These are phyloP conservation scores for Psilocybe sp. DNA, from an alignment of 768 basidiomycete species.

Conservation along the genomic window DNA sequence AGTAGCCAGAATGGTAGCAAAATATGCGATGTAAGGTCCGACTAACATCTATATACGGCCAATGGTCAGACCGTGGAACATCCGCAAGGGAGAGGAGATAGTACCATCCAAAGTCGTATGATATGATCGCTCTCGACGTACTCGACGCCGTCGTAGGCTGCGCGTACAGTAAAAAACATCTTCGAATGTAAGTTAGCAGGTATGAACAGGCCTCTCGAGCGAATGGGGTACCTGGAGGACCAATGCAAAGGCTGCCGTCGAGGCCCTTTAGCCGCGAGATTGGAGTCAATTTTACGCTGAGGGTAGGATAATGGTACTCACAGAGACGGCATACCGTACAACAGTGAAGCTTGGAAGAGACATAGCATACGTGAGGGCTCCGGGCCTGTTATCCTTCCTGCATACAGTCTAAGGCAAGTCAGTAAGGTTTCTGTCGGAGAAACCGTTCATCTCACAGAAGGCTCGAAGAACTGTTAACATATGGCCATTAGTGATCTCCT, in stretches of 20 bases:
- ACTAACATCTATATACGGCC: slow-evolving; percentile 34
- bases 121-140: slow-evolving; percentile 31
- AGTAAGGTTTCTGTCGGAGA: background rate
- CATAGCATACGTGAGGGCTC: slow-evolving; percentile 43
- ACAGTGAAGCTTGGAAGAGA: slow-evolving; percentile 42
- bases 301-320: slow-evolving; percentile 17
- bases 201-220: background rate
- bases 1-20: slow-evolving; percentile 35
- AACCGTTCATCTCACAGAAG: slow-evolving; percentile 25
- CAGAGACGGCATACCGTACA: slow-evolving; percentile 49
- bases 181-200: slow-evolving; percentile 11
- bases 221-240: slow-evolving; percentile 34
- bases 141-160: slow-evolving; percentile 30
- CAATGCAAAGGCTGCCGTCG: slow-evolving; percentile 38
- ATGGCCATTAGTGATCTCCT: background rate
- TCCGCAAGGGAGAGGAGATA: background rate
- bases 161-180: slow-evolving; percentile 43
- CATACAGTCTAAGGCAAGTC: slow-evolving; percentile 32
- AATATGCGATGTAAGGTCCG: slow-evolving; percentile 38
- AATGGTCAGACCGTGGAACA: background rate
- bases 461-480: slow-evolving; percentile 31
- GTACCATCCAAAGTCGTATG: slow-evolving; percentile 35
- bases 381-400: slow-evolving; percentile 37
- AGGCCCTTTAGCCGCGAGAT: slow-evolving; percentile 26
- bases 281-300: background rate